phyloP scores from a whole-genome alignment of 331 rosid genomes.

The Cydonia oblonga region DNA sequence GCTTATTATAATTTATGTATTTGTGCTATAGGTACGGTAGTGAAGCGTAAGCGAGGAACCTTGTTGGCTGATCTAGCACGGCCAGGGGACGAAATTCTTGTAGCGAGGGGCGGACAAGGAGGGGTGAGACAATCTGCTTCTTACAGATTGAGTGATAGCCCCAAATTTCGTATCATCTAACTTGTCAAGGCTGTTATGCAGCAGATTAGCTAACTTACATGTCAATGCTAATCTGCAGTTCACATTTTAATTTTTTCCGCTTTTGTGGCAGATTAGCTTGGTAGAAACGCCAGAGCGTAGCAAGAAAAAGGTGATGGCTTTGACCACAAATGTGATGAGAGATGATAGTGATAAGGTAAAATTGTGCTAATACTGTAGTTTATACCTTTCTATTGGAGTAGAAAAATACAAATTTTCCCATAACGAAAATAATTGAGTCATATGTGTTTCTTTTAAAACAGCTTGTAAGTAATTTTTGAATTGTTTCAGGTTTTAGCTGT shows the following conservation, averaged over 20 bases:
- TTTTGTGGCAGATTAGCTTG: conserved; percentile 57
- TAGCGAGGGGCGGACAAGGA: conserved; percentile 95
- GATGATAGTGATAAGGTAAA: conserved; percentile 87
- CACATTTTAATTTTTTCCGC: neutral
- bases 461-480: conserved; percentile 1
- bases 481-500: conserved; percentile 54
- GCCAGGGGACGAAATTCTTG: conserved; percentile 79
- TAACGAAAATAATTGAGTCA: neutral
- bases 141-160: neutral
- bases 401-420: neutral
- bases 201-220: neutral
- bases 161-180: neutral
- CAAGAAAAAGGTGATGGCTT: conserved; percentile 56
- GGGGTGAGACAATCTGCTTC: conserved; percentile 48
- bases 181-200: neutral
- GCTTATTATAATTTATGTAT: neutral
- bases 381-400: neutral
- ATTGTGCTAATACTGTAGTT: neutral
- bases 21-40: conserved; percentile 60
- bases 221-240: neutral
- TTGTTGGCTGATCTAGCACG: conserved; percentile 65
- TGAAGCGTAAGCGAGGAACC: conserved; percentile 78
- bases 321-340: conserved; percentile 80
- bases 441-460: neutral
- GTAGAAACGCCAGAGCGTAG: conserved; percentile 51